Base-by-base conservation (phyloP, 176 grass and related monocot species). In the Oryza rufipogon region DNA sequence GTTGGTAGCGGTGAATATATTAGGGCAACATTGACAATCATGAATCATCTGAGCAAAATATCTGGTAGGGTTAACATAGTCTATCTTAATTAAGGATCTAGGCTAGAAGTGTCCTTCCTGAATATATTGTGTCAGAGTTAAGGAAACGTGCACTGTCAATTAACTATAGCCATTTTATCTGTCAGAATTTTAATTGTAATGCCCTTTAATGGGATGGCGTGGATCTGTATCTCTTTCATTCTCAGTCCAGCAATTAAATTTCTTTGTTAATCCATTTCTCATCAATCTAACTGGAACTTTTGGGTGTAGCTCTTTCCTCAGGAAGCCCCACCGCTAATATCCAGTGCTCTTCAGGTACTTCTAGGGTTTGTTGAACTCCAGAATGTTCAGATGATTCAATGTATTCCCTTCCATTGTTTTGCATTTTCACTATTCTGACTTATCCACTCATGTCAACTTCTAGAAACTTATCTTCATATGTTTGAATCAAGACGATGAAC, bases 391-490 rank as follows among this genome's bases (percentile, higher is more conserved):
- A 74, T 72, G 67, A 46, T n/a, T 48, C 51, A 56, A 51, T 67
- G 8, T 19, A 73, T 47, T 82, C 41, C 3, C 45, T 44, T 78
- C 10, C 41, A 80, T 74, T 80, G n/a, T 65, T 86, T 72, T 81
- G 34, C 19, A 28, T 77, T 85, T 83, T 25, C 74, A 45, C 8
- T 5, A 42, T 73, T 68, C 78, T 85, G 46, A 90, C 68, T 81
- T 42, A 47, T 87, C 61, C 64, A 73, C 68, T 67, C 61, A 49
- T 84, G 66, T 19, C 19, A 74, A 80, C 44, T 87, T 94, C 33
- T 81, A 88, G 96, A 99, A 99, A 96, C 88, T 99, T 71, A 85
- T 94, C 81, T 91, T 92, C 89, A 79, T 94, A 83, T 95, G 89
- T 56, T 90, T 99, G 89, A 88, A 85, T 82, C 85, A 89, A 90